Evolutionary conservation across 192 early-diverging fungal genomes (phyloP), one percentile per base, ranked within the genome.

Genomic region (Backusella luteola): DNA sequence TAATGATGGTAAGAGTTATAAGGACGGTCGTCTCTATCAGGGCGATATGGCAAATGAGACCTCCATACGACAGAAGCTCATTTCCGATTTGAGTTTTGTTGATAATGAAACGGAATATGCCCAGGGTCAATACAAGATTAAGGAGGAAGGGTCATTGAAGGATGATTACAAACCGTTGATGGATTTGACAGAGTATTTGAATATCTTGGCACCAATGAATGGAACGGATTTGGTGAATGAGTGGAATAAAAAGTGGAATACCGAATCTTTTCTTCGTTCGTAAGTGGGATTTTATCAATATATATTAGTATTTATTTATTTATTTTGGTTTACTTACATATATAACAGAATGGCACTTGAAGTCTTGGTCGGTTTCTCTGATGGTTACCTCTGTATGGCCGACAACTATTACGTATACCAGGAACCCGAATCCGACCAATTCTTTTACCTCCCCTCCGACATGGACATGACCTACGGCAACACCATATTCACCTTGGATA

Each of bases 321-420:
- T n/a, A 6, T 36, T 36, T 49, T 34, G 6, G 5, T 52, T 52
- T 34, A 34, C 6, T 34, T 9, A 17, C 15, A 34, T 3, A 34
- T 38, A 8, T 38, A 4, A 38, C 36, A 77, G 76, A 3, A 49
- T 78, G 71, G 72, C 59, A 1, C 23, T 32, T 32, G 77, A 78
- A 35, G 23, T 74, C 21, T 34, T 73, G 19, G 3, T 34, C 1
- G 77, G 77, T 12, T 73, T 74, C 35, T 32, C 67, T 15, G 77
- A 79, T 56, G 77, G 77, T 23, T 70, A 74, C 21, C 29, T 79
- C 4, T 14, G n/a, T 23, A 74, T 42, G 35, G 71, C 42, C 2
- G 52, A 79, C 17, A 79, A 79, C 36, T 74, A 39, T 32, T 79
- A 66, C n/a, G 23, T 79, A 17, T 79, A 79, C 35, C 23, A 74